A percentile compares a stretch with the other conserved stretches of the same genome.
Conservation (phyloP, 139 green algal species). For the Gonium pectorale region DNA sequence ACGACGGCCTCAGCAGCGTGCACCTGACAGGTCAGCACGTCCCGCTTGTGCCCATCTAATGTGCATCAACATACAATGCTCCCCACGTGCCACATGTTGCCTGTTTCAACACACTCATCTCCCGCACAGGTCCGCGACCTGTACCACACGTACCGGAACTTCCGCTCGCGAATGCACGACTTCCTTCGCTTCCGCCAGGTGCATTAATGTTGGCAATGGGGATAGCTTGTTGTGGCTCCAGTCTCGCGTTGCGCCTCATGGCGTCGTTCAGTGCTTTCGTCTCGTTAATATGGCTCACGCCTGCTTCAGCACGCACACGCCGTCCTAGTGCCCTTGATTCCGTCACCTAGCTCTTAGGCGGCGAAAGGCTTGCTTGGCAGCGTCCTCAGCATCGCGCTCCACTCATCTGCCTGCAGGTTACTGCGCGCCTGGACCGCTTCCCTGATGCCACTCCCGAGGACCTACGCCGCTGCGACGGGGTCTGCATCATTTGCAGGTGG, state of each 20-base stretch:
- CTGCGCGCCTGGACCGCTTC: slow-evolving; percentile 95
- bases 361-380: too few relatives aligned
- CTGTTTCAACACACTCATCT: neutral
- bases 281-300: neutral
- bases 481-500: slow-evolving; percentile 96
- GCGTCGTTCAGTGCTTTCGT: neutral
- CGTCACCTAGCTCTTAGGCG: neutral
- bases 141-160: slow-evolving; percentile 97
- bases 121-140: slow-evolving; percentile 86
- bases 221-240: neutral
- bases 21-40: neutral
- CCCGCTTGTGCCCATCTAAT: neutral
- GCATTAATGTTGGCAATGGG: neutral
- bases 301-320: neutral
- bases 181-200: slow-evolving; percentile 95
- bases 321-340: neutral
- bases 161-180: slow-evolving; percentile 88
- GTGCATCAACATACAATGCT: neutral
- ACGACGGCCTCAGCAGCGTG: neutral
- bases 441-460: slow-evolving; percentile 91
- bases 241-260: too few relatives aligned
- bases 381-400: slow-evolving; percentile 80
- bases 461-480: slow-evolving; percentile 84
- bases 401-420: slow-evolving; percentile 65
- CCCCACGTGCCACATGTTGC: neutral